phyloP scores from a whole-genome alignment of 2,329 filamentous ascomycete species.

The Fusarium sp. region DNA sequence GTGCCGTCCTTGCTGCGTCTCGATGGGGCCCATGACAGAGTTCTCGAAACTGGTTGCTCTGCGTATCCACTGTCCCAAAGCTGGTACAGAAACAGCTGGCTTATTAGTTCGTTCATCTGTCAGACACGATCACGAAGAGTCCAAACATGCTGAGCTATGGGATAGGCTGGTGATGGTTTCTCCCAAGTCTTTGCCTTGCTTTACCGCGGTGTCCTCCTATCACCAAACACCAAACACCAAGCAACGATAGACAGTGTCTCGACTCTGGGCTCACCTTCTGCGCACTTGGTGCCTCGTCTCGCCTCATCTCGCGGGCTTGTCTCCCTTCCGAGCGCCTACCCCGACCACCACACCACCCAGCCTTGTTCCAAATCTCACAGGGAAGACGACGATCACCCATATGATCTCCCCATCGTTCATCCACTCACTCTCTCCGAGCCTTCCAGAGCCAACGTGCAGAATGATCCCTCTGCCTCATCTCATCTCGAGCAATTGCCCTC shows the following conservation, averaged over 20 bases:
- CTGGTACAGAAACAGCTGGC: constrained; percentile 28
- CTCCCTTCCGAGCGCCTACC: constrained; percentile 15
- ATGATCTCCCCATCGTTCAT: constrained; percentile 39
- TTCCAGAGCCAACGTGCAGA: constrained; percentile 13
- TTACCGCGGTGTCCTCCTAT: constrained; percentile 2
- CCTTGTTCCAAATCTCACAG: constrained; percentile 36
- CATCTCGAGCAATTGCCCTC: constrained; percentile 32
- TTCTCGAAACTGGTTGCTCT: constrained; percentile 16
- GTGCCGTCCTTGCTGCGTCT: constrained; percentile 30
- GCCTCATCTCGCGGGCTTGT: constrained; percentile 29
- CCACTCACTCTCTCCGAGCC: constrained; percentile 24
- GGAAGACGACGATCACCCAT: constrained; percentile 42
- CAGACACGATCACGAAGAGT: constrained; percentile 14
- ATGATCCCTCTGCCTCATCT: constrained; percentile 27
- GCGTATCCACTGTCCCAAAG: constrained; percentile 30
- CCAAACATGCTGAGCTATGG: constrained; percentile 23
- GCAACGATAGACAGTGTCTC: constrained; percentile 9
- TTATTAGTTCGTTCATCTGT: constrained; percentile 12
- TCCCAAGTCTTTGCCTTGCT: constrained; percentile 2
- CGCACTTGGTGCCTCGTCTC: constrained; percentile 23
- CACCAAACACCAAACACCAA: constrained; percentile 3
- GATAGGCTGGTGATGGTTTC: not conserved
- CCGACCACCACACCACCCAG: constrained; percentile 20
- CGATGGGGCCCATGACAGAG: constrained; percentile 22
- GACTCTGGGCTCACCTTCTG: constrained; percentile 20